Evolutionary conservation across 768 basidiomycete genomes (phyloP).

Genomic region (Lactarius akahatsu): DNA sequence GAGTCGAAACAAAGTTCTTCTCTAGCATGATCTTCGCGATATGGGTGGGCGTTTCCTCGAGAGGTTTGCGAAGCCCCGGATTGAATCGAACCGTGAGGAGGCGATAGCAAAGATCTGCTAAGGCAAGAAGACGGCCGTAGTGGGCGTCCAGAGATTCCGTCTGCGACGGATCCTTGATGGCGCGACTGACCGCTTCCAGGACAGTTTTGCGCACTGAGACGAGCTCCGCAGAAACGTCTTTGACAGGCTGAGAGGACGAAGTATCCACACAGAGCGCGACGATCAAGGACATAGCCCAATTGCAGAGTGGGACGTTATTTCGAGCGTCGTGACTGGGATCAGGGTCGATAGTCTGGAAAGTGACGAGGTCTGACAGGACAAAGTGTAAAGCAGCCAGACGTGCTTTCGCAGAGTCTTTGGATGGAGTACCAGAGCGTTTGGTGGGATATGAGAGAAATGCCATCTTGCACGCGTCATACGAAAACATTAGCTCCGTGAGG

Average conservation of each 20-base stretch:
- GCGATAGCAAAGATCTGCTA: slow-evolving; percentile 85
- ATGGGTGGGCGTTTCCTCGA: slow-evolving; percentile 79
- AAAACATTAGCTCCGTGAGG: slow-evolving; percentile 88
- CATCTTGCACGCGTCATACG: slow-evolving; percentile 88
- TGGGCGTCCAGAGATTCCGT: slow-evolving; percentile 61
- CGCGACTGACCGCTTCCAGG: slow-evolving; percentile 81
- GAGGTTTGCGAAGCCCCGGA: slow-evolving; percentile 49
- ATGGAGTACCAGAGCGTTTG: slow-evolving; percentile 53
- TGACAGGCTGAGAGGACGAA: slow-evolving; percentile 59
- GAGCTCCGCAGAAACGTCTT: slow-evolving; percentile 76
- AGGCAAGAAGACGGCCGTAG: slow-evolving; percentile 85
- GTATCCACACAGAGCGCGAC: slow-evolving; percentile 93
- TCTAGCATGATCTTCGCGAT: slow-evolving; percentile 98
- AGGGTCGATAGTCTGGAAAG: slow-evolving; percentile 70
- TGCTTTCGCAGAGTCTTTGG: slow-evolving; percentile 67
- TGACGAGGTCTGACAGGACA: slow-evolving; percentile 78
- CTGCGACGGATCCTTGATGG: slow-evolving; percentile 74
- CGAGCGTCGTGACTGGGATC: slow-evolving; percentile 55
- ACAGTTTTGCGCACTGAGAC: slow-evolving; percentile 91
- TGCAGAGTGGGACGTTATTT: slow-evolving; percentile 62
- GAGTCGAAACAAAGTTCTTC: slow-evolving; percentile 88
- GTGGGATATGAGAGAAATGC: slow-evolving; percentile 82
- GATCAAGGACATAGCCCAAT: slow-evolving; percentile 87
- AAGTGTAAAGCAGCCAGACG: slow-evolving; percentile 70
- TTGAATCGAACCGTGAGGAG: slow-evolving; percentile 79